phyloP scores from a whole-genome alignment of 2,329 filamentous ascomycete species.

The Rutstroemia sp. region DNA sequence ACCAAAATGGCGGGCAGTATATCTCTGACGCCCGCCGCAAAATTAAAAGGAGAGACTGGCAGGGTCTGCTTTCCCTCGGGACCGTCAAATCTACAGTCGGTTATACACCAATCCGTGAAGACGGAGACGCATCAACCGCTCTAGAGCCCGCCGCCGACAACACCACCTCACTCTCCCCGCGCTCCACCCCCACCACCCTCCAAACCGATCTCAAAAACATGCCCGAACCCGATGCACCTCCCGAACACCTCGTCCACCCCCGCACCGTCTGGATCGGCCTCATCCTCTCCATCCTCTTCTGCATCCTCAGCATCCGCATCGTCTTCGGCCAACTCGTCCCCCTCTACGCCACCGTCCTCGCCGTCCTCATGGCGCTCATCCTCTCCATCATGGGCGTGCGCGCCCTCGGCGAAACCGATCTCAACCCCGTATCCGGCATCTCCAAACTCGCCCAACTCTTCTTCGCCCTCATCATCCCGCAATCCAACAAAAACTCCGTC shows the following conservation, averaged over 20 bases:
- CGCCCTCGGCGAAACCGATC: constrained; percentile 72
- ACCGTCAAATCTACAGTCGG: constrained; percentile 16
- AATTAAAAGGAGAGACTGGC: constrained; percentile 26
- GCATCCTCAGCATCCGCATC: constrained; percentile 71
- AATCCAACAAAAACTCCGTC: constrained; percentile 75
- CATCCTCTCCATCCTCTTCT: constrained; percentile 67
- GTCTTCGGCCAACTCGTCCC: constrained; percentile 81
- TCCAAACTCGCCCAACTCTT: constrained; percentile 94
- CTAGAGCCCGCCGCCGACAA: neutral
- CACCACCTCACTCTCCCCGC: too few relatives aligned
- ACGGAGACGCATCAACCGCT: constrained; percentile 7
- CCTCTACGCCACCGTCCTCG: constrained; percentile 63
- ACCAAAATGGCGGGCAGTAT: constrained; percentile 38
- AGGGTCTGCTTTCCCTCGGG: constrained; percentile 19
- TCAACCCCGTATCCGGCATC: constrained; percentile 95
- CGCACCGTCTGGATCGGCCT: constrained; percentile 69
- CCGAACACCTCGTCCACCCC: constrained; percentile 70
- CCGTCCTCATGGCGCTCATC: constrained; percentile 77
- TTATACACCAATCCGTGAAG: constrained; percentile 23
- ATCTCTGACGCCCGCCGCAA: constrained; percentile 26
- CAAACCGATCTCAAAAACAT: constrained; percentile 18
- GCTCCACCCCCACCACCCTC: neutral
- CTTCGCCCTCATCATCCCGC: constrained; percentile 83
- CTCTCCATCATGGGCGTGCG: constrained; percentile 70
- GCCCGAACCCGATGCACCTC: constrained; percentile 66